Percentiles rank a stretch among this genome's conserved stretches.
These are phyloP conservation scores for Coix lacrymajobi DNA, from an alignment of 176 grass and related monocot species.

Conservation along the genomic window DNA sequence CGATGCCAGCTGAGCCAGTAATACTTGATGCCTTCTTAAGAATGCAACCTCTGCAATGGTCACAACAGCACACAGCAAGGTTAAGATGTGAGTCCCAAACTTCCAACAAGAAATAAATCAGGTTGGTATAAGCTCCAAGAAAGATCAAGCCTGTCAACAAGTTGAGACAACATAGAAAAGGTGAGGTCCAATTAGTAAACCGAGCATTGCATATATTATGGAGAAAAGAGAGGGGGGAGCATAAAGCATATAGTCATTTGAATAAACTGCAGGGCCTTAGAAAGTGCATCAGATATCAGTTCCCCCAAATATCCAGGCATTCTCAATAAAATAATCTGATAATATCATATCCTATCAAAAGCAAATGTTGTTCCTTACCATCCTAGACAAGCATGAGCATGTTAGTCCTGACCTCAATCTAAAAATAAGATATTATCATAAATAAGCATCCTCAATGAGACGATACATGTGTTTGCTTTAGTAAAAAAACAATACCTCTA, in stretches of 20 bases:
- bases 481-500: background rate
- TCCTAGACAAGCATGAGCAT: background rate
- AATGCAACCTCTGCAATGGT: conserved; percentile 81
- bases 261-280: background rate
- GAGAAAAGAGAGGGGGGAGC: background rate
- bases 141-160: conserved; percentile 78
- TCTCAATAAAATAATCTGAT: background rate
- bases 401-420: background rate
- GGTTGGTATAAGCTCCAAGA: conserved; percentile 63
- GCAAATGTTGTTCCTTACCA: background rate
- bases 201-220: background rate
- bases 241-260: background rate
- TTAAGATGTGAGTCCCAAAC: conserved; percentile 88
- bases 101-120: conserved; percentile 87
- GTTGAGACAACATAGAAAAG: conserved; percentile 28
- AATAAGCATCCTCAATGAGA: background rate
- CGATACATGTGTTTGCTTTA: background rate
- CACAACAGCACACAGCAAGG: conserved; percentile 76
- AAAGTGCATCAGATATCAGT: background rate
- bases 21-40: conserved; percentile 31
- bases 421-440: background rate
- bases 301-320: background rate
- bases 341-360: conserved; percentile 2
- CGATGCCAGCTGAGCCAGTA: background rate
- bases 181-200: conserved; percentile 22